phyloP scores from a whole-genome alignment of 2,329 filamentous ascomycete genomes.

The Aspergillus thermomutatus region DNA sequence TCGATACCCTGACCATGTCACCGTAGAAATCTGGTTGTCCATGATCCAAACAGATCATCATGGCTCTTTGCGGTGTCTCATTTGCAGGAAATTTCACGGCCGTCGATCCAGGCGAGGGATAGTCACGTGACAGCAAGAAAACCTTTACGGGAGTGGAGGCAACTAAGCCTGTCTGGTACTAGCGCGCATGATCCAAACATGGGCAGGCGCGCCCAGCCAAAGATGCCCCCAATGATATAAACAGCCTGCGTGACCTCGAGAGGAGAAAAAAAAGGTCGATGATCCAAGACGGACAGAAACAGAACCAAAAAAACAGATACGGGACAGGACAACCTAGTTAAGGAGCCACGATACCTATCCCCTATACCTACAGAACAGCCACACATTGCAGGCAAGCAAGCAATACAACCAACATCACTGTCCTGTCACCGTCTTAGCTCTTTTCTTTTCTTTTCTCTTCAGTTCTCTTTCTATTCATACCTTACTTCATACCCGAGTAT shows the following conservation, averaged over 20 bases:
- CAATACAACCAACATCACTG: background rate
- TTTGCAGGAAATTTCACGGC: constrained; percentile 9
- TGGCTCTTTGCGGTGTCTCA: background rate
- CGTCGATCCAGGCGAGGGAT: constrained; percentile 8
- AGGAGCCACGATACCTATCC: background rate
- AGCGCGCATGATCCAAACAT: constrained; percentile 37
- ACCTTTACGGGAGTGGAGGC: constrained; percentile 23
- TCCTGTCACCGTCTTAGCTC: background rate
- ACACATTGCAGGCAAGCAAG: background rate
- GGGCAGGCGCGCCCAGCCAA: constrained; percentile 38
- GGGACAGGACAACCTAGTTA: background rate
- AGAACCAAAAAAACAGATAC: too few relatives aligned
- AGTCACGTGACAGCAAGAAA: constrained; percentile 27
- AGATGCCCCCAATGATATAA: constrained; percentile 46
- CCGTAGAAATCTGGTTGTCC: background rate
- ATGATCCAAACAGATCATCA: background rate
- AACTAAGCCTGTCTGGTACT: constrained; percentile 26
- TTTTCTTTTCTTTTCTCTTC: background rate
- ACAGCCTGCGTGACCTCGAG: constrained; percentile 46
- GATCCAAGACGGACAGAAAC: background rate
- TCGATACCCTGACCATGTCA: background rate
- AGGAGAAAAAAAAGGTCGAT: constrained; percentile 5
- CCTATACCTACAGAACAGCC: background rate
- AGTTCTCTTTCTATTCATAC: background rate
- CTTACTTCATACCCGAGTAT: background rate